Base-by-base conservation (phyloP, 1,284 basidiomycete species). In the Boletus sp. region DNA sequence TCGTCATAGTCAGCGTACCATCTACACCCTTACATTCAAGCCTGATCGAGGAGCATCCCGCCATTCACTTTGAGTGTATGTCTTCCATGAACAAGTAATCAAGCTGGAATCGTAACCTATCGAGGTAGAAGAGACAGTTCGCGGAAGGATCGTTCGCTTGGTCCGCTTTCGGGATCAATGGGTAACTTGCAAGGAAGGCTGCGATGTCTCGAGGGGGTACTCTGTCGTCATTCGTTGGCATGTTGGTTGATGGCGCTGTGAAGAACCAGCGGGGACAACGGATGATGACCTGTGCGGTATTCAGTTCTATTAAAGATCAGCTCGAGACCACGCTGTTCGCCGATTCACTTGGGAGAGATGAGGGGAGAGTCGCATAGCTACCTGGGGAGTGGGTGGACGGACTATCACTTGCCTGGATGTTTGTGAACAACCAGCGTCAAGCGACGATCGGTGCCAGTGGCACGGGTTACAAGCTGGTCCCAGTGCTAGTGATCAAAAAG, bases 61-160 rank as follows among this genome's bases (percentile, higher is more conserved):
- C 16, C n/a, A 36, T 72, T 54, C 63, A 83, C 80, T 71, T 66
- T 38, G 75, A 66, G 59, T 84, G 80, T 32, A 87, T 74, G 51
- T 87, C 80, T 37, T 83, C 78, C 54, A 88, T 78, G 34, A 73
- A 67, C 33, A 80, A 57, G 46, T 76, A 69, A 63, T 87, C 84
- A 25, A 86, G 88, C 22, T 70, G 70, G 60, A 82, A 86, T 36
- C 72, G 72, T 32, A 70, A 54, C 37, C 61, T 69, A 61, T 84
- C 82, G 25, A 70, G 72, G 64, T 88, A 88, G 65, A 90, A 90
- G 37, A 73, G 63, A 34, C 80, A 63, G 60, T 89, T 91, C 2
- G 66, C 71, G 13, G 69, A 71, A 35, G 61, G 60, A 32, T 53
- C 40, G 57, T 53, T 10, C 61, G 48, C 53, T 80, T 68, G 54